phyloP scores from a whole-genome alignment of 208 protist species.

The Leishmania amazonensis region DNA sequence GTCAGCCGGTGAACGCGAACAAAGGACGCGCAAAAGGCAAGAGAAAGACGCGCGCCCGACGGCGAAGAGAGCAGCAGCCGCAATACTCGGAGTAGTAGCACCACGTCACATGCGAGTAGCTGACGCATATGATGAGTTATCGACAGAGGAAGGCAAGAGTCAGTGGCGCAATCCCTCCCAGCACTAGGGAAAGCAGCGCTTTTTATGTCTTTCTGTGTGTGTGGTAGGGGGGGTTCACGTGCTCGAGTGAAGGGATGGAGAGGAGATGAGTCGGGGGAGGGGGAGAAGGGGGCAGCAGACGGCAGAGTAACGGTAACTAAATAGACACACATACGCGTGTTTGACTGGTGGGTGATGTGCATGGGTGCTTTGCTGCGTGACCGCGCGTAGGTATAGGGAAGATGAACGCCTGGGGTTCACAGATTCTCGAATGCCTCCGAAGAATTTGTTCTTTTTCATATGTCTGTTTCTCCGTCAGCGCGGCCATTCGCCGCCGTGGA shows the following conservation, averaged over 20 bases:
- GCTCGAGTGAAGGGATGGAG: neutral
- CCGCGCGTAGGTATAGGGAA: neutral
- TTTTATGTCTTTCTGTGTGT: neutral
- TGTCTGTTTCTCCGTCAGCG: neutral
- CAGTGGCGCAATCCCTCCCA: neutral
- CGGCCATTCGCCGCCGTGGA: neutral
- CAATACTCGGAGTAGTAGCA: neutral
- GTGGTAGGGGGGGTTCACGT: neutral
- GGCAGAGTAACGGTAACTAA: neutral
- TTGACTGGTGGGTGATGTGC: neutral
- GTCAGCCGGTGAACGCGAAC: no score
- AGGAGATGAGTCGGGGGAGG: neutral
- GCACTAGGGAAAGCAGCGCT: neutral
- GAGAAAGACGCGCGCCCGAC: neutral
- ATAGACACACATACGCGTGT: neutral
- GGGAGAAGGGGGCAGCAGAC: neutral
- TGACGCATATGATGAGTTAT: neutral
- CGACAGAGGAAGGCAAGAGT: neutral
- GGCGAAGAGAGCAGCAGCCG: neutral
- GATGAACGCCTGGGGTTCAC: neutral
- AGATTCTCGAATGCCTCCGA: neutral
- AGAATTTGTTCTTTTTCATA: no score
- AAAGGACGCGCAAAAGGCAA: neutral
- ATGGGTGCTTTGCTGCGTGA: neutral
- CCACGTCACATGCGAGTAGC: neutral